These are phyloP conservation scores for Sicyos baderoa DNA, from an alignment of 306 rosid species.

Conservation along the genomic window DNA sequence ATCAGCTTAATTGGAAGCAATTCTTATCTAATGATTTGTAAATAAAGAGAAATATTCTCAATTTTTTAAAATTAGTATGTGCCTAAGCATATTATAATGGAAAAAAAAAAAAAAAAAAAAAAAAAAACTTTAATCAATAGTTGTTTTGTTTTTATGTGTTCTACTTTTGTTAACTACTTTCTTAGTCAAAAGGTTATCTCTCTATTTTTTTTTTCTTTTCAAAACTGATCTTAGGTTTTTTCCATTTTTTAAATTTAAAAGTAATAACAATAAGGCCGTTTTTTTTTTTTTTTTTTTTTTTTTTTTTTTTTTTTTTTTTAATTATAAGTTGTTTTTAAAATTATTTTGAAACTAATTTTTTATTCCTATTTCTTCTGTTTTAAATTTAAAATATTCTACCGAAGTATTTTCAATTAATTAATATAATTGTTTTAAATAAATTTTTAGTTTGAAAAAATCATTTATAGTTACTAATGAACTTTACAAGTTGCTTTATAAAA, in stretches of 20 bases:
- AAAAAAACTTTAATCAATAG: neutral
- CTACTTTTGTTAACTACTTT: neutral
- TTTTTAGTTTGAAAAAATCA: too few species aligned
- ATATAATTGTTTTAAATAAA: too few species aligned
- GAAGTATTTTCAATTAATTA: neutral
- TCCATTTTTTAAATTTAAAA: too few species aligned
- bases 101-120: too few species aligned
- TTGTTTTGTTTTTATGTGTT: neutral
- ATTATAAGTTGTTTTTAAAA: neutral
- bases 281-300: neutral
- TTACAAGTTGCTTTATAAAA: too few species aligned
- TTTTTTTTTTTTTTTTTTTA: too few species aligned
- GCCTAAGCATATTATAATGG: neutral
- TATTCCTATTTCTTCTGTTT: neutral
- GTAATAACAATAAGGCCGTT: neutral
- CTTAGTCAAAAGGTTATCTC: constrained; percentile 2
- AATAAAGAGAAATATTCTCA: neutral
- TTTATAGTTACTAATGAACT: too few species aligned
- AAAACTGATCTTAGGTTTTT: neutral
- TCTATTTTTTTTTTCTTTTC: neutral
- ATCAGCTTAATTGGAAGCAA: neutral
- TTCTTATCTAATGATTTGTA: neutral
- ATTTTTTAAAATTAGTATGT: neutral
- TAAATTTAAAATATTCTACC: neutral
- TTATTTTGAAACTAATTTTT: neutral